Conservation (phyloP, 2,329 filamentous ascomycete genomes). For the Eutypella sp. region DNA sequence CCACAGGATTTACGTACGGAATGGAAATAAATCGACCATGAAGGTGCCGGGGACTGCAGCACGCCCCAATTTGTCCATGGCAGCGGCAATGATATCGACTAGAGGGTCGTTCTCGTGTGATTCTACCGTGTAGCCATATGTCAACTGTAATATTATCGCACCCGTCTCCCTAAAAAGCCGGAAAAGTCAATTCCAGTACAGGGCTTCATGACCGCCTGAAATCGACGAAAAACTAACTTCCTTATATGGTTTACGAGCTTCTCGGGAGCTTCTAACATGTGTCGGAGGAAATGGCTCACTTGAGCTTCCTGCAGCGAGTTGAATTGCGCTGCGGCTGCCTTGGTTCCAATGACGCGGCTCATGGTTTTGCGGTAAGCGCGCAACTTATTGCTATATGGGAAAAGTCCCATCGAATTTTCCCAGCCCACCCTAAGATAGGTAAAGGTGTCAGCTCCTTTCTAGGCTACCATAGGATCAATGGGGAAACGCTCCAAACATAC, state of each 20-base stretch:
- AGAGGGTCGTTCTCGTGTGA: constrained; percentile 18
- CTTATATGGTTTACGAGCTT: constrained; percentile 35
- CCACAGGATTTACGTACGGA: constrained; percentile 8
- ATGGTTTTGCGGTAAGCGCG: constrained; percentile 40
- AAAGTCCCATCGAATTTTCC: constrained; percentile 30
- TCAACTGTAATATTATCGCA: constrained; percentile 20
- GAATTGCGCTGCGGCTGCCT: constrained; percentile 32
- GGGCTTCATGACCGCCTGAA: background rate
- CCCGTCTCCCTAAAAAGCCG: constrained; percentile 22
- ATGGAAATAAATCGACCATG: constrained; percentile 23
- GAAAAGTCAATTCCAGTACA: background rate
- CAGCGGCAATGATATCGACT: constrained; percentile 11
- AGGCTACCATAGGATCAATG: background rate
- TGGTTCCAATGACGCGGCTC: constrained; percentile 39
- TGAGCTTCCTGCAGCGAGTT: constrained; percentile 39
- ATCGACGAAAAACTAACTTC: constrained; percentile 28
- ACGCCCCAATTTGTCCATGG: constrained; percentile 15
- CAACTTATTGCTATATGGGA: constrained; percentile 32
- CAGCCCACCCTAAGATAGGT: constrained; percentile 26
- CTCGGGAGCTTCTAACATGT: constrained; percentile 33
- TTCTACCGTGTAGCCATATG: constrained; percentile 24
- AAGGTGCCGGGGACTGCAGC: constrained; percentile 15
- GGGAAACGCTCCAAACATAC: constrained; percentile 18
- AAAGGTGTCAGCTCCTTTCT: constrained; percentile 2
- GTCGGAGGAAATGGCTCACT: constrained; percentile 37